phyloP scores from a whole-genome alignment of 2,329 filamentous ascomycete genomes.

The Aaosphaeria arxii region DNA sequence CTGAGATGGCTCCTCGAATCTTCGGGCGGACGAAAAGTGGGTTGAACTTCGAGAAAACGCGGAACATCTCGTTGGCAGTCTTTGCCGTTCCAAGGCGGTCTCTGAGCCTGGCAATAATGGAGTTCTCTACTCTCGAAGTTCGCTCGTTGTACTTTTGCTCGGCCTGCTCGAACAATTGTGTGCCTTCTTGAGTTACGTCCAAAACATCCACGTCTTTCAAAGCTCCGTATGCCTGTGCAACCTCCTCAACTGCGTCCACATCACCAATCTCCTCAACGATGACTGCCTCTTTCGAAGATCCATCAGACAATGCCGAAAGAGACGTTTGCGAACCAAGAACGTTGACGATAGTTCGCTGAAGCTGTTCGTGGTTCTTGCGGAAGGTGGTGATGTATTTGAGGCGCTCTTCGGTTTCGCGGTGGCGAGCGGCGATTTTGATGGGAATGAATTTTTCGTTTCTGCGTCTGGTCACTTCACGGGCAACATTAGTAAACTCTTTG shows the following conservation, averaged over 20 bases:
- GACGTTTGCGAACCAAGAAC: constrained; percentile 70
- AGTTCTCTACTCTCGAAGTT: constrained; percentile 95
- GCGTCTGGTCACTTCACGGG: constrained; percentile 87
- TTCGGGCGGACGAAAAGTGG: constrained; percentile 98
- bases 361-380: constrained; percentile 93
- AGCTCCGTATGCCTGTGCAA: constrained; percentile 89
- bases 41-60: constrained; percentile 99
- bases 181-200: constrained; percentile 86
- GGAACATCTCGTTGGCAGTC: constrained; percentile 99
- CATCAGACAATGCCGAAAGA: constrained; percentile 42
- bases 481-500: constrained; percentile 97
- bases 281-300: constrained; percentile 47
- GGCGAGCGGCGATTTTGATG: constrained; percentile 89
- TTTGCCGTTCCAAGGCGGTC: constrained; percentile 93
- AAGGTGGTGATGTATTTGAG: constrained; percentile 94
- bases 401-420: constrained; percentile 83
- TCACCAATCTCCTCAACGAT: constrained; percentile 94
- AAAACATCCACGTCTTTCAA: constrained; percentile 93
- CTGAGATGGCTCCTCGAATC: constrained; percentile 94
- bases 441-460: constrained; percentile 98
- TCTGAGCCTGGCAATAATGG: constrained; percentile 90
- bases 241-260: constrained; percentile 94
- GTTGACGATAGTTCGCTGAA: constrained; percentile 93
- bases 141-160: constrained; percentile 97
- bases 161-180: constrained; percentile 85